Conservation (phyloP, 306 rosid genomes). For the Prosopis cineraria region DNA sequence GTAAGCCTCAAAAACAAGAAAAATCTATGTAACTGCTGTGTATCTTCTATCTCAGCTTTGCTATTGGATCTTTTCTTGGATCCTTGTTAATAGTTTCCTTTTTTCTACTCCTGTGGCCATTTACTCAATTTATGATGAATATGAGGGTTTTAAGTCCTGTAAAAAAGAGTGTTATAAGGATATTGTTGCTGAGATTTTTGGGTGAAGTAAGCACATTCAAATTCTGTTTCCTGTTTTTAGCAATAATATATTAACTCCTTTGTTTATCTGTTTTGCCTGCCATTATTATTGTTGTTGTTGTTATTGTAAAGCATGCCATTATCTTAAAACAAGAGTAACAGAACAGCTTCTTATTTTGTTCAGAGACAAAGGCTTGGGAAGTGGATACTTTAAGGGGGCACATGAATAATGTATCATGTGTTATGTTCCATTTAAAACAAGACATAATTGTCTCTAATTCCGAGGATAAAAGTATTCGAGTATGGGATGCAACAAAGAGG, state of each 20-base stretch:
- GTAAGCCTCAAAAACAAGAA: constrained; percentile 34
- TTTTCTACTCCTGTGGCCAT: background rate
- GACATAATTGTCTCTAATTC: constrained; percentile 95
- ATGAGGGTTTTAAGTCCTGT: background rate
- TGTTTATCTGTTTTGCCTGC: background rate
- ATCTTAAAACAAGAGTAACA: background rate
- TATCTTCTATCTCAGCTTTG: background rate
- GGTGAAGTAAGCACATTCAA: background rate
- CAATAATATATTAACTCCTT: background rate
- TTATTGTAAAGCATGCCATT: background rate
- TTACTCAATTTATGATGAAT: background rate
- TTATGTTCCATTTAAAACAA: constrained; percentile 93
- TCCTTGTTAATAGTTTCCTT: background rate
- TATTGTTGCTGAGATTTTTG: background rate
- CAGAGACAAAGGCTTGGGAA: constrained; percentile 99
- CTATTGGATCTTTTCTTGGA: background rate
- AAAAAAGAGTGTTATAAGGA: background rate
- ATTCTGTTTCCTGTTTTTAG: background rate
- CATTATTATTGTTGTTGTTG: background rate
- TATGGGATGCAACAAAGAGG: constrained; percentile 95
- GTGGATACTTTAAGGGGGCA: constrained; percentile 97
- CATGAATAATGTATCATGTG: constrained; percentile 96
- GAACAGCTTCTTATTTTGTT: constrained; percentile 14
- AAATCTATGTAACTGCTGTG: background rate
- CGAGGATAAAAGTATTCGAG: constrained; percentile 95